Evolutionary conservation across 495 filamentous ascomycete genomes (phyloP), one percentile per base, ranked within the genome.

Genomic region (Baudoinia panamericana): DNA sequence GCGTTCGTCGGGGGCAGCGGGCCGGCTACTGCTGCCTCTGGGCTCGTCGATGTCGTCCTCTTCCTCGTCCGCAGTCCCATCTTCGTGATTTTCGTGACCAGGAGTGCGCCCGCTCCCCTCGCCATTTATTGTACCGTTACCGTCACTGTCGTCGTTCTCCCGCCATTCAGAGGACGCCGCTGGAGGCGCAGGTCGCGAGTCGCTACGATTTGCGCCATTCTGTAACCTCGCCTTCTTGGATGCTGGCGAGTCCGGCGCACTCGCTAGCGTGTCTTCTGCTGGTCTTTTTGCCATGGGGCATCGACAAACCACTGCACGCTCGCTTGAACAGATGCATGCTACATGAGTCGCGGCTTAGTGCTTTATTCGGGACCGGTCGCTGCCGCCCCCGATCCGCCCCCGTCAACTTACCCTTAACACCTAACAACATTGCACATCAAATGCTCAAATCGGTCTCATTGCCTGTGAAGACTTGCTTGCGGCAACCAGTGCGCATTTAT

Each of bases 261-360:
- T 72, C 49, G 90, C 83, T n/a, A 90, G 66, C 33, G 78, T 66
- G 51, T 84, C 73, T 41, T 78, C 73, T 36, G 84, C 85, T 43
- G 69, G 75, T 62, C 85, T 73, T 62, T 93, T 92, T 11, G 75
- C 65, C 78, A 83, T 84, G 8, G 6, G n/a, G n/a, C n/a, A n/a
- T n/a, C 18, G 30, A 33, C 30, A 33, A 16, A 30, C 28, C n/a
- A 12, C 12, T 16, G 28, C n/a, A 13, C 28, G 10, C 4, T 12
- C 3, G 12, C 12, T 5, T 30, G 12, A 11, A 12, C 12, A 12
- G 5, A 30, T 13, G 28, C 28, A 13, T 30, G 28, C 28, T 3
- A 30, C 28, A 30, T 30, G 28, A 30, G 28, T 30, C 28, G 28
- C 28, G 28, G 12, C 28, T 12, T n/a, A n/a, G n/a, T n/a, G n/a